Evolutionary conservation across 306 rosid species (phyloP), one percentile per base, ranked within the genome.

Genomic region (Comarum palustre): DNA sequence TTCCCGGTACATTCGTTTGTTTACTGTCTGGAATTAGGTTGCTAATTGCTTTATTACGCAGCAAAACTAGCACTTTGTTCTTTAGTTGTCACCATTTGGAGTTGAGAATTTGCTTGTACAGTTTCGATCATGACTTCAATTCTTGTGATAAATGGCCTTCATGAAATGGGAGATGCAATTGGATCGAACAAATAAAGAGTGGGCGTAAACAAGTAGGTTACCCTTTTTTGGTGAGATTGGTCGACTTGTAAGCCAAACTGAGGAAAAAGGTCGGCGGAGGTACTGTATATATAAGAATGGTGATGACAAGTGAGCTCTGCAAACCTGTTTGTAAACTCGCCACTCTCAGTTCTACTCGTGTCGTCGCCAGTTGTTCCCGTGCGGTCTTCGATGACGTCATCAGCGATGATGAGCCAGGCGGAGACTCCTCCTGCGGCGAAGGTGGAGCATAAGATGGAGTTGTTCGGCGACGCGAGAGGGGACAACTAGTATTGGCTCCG

Each of bases 401-500:
- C 34, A 7, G 43, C n/a, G 31, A 69, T 20, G 48, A 51, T 34
- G 73, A 50, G 71, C 38, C 7, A 5, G 84, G n/a, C n/a, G n/a
- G n/a, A n/a, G n/a, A n/a, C n/a, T n/a, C n/a, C n/a, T n/a, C n/a
- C n/a, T n/a, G n/a, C n/a, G n/a, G n/a, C n/a, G n/a, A n/a, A n/a
- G n/a, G 87, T 88, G 67, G 86, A 85, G 66, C 94, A 86, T 47
- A 43, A 2, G 2, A 88, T 91, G 97, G 92, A 91, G 84, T 4
- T 86, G 81, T 91, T 94, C 75, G 87, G 90, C 25, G 96, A 94
- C 51, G 90, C 78, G 6, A 86, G 98, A 58, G 79, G 87, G 68
- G 98, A 91, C 67, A 83, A 88, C 75, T 91, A 91, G 83, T 91
- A 88, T 32, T 91, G 98, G 97, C 93, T 91, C 39, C 92, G 97